These are phyloP conservation scores for Aspergillus proliferans DNA, from an alignment of 2,329 filamentous ascomycete genomes.

Conservation along the genomic window DNA sequence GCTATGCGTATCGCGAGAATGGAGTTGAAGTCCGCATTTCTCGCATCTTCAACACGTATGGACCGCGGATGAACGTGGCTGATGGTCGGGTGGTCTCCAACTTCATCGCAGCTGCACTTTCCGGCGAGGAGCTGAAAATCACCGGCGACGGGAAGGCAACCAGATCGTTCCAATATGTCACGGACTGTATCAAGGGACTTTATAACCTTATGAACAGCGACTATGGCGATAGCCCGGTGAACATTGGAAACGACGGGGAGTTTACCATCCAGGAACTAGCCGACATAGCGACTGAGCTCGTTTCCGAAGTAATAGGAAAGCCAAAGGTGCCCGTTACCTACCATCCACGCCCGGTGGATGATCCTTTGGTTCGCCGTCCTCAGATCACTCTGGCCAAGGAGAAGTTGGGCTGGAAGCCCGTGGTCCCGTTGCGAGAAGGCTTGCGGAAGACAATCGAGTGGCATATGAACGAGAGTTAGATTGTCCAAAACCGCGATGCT, in stretches of 20 bases:
- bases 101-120: conserved; percentile 24
- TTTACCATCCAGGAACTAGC: conserved; percentile 24
- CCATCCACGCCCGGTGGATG: conserved; percentile 2
- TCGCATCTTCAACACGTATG: conserved; percentile 31
- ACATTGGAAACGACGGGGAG: conserved; percentile 26
- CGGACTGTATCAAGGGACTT: conserved; percentile 25
- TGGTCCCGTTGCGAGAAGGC: conserved; percentile 16
- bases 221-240: conserved; percentile 19
- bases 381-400: conserved; percentile 22
- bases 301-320: conserved; percentile 5
- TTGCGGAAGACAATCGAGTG: conserved; percentile 20
- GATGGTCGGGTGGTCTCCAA: conserved; percentile 30
- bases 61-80: conserved; percentile 23
- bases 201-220: conserved; percentile 23
- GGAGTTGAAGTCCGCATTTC: conserved; percentile 25
- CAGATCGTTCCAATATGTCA: conserved; percentile 26
- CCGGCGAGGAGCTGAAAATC: conserved; percentile 18
- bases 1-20: conserved; percentile 25
- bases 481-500: no score
- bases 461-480: conserved; percentile 4
- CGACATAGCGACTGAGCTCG: conserved; percentile 16
- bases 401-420: conserved; percentile 19
- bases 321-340: conserved; percentile 4
- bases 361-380: conserved; percentile 12
- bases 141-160: conserved; percentile 26